These are phyloP conservation scores for Serendipita sp. DNA, from an alignment of 768 basidiomycete genomes.

Conservation along the genomic window DNA sequence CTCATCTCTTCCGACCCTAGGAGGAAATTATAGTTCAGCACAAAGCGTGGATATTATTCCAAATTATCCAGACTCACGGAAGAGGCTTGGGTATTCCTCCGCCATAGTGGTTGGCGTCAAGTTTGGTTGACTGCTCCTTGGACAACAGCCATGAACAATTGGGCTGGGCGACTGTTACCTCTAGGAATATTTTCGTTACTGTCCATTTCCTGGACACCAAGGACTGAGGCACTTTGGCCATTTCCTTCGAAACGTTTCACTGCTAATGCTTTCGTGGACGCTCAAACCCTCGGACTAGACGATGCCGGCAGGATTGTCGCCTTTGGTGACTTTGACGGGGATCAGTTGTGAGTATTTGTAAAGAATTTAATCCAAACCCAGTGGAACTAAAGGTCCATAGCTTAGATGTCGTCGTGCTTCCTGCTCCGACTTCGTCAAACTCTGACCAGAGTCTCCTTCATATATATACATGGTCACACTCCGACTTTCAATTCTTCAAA, in stretches of 20 bases:
- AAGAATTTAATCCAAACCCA: neutral
- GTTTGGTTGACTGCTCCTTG: neutral
- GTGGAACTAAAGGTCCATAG: constrained; percentile 24
- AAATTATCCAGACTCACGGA: constrained; percentile 40
- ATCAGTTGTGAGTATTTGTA: constrained; percentile 61
- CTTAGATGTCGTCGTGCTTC: constrained; percentile 61
- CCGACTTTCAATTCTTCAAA: constrained; percentile 15
- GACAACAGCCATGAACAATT: neutral
- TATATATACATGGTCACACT: constrained; percentile 10
- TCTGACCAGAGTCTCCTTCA: constrained; percentile 8
- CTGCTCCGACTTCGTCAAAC: neutral
- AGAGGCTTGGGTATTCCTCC: constrained; percentile 68
- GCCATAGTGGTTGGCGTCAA: constrained; percentile 31
- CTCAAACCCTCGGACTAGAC: constrained; percentile 65
- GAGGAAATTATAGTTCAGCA: constrained; percentile 10
- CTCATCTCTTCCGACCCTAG: constrained; percentile 96
- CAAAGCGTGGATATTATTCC: constrained; percentile 13
- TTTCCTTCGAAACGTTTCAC: constrained; percentile 76
- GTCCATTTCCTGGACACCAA: neutral
- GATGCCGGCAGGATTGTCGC: constrained; percentile 64
- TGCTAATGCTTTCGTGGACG: constrained; percentile 61
- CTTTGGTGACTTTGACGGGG: constrained; percentile 90
- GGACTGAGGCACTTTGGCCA: constrained; percentile 43
- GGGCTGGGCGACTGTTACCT: neutral
- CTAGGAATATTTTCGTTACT: neutral